These are phyloP conservation scores for Diospyros kaki DNA, from an alignment of 148 eudicot species.

Conservation along the genomic window DNA sequence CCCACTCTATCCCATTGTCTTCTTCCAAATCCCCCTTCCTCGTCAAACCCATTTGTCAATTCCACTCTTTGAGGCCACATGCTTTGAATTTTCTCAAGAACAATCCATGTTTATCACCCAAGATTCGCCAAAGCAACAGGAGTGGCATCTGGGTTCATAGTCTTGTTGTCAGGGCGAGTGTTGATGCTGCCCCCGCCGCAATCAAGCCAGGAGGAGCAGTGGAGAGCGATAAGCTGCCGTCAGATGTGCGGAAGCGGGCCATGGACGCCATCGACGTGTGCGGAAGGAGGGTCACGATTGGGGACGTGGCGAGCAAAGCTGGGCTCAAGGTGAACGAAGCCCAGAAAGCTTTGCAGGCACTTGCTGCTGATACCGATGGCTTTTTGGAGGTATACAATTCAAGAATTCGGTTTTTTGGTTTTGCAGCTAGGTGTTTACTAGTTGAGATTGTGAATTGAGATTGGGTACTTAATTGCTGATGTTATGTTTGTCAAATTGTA, in stretches of 20 bases:
- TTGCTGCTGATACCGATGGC: slow-evolving; percentile 83
- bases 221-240: slow-evolving; percentile 73
- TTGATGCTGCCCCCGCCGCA: slow-evolving; percentile 32
- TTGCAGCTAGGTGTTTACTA: neutral
- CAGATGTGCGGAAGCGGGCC: slow-evolving; percentile 62
- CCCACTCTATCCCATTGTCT: slow-evolving; percentile 20
- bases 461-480: neutral
- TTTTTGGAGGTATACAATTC: slow-evolving; percentile 66
- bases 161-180: slow-evolving; percentile 41
- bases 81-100: slow-evolving; percentile 1
- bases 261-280: slow-evolving; percentile 74
- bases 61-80: slow-evolving; percentile 1
- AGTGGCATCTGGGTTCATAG: slow-evolving; percentile 8
- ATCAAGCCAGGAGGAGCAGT: slow-evolving; percentile 66
- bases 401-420: neutral
- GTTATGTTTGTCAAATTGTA: neutral
- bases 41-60: slow-evolving; percentile 15
- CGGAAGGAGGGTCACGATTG: slow-evolving; percentile 78
- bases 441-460: neutral
- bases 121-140: neutral
- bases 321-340: slow-evolving; percentile 69
- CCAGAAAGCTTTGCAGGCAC: slow-evolving; percentile 85
- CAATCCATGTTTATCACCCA: neutral
- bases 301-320: slow-evolving; percentile 80
- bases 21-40: slow-evolving; percentile 23